phyloP scores from a whole-genome alignment of 2,329 filamentous ascomycete species.

The Calonectria pseudoreteaudii region DNA sequence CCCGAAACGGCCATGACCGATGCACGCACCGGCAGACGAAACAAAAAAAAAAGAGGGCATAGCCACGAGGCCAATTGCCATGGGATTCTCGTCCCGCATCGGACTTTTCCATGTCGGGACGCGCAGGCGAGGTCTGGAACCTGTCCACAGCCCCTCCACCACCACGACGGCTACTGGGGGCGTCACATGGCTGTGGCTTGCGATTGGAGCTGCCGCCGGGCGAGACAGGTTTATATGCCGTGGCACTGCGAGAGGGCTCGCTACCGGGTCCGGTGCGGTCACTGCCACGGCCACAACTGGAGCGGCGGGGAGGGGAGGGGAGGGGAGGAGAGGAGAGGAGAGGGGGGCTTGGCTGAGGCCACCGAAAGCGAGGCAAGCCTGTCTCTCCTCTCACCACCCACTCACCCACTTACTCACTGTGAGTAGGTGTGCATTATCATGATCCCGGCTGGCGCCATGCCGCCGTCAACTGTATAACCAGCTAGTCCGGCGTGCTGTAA shows the following conservation, averaged over 20 bases:
- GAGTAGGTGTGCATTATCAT: background rate
- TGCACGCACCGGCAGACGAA: background rate
- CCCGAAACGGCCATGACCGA: background rate
- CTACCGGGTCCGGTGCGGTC: background rate
- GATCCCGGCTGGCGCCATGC: background rate
- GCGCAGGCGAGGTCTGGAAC: background rate
- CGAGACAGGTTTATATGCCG: background rate
- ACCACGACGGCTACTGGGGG: background rate
- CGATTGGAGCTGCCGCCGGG: background rate
- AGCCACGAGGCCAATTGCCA: background rate
- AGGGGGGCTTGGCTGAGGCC: background rate
- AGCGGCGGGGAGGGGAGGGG: background rate
- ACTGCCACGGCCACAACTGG: constrained; percentile 7
- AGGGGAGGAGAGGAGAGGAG: background rate
- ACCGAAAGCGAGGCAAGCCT: background rate
- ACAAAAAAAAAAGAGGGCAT: background rate
- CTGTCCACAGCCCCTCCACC: background rate
- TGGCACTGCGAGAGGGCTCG: background rate
- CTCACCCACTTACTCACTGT: too few relatives aligned
- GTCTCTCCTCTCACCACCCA: background rate
- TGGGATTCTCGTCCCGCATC: background rate
- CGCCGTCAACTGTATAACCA: background rate
- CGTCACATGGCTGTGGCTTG: background rate
- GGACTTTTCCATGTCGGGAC: constrained; percentile 1
- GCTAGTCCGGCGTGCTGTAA: background rate